Evolutionary conservation across 306 rosid species (phyloP).

Genomic region (Malus domestica): ASM211411v1 NC_041805.1:8213001-8213500

Average conservation of each 20-base stretch:
- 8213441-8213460: not conserved
- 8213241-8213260: not conserved
- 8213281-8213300: constrained; percentile 59
- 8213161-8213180: not conserved
- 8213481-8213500: not conserved
- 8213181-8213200: not conserved
- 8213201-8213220: not conserved
- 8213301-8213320: constrained; percentile 85
- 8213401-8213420: not conserved
- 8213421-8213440: not conserved
- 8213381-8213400: not conserved
- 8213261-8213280: constrained; percentile 11
- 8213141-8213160: not conserved
- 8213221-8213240: not conserved
- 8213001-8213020: constrained; percentile 76
- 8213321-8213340: constrained; percentile 81
- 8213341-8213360: constrained; percentile 29
- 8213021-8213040: constrained; percentile 66
- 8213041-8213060: constrained; percentile 18
- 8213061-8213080: constrained; percentile 16
- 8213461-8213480: not conserved
- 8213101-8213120: not conserved
- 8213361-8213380: constrained; percentile 1
- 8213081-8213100: constrained; percentile 3
- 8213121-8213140: not conserved